These are phyloP conservation scores for Pythium inflatum DNA, from an alignment of 352 stramenopile species.

Conservation along the genomic window DNA sequence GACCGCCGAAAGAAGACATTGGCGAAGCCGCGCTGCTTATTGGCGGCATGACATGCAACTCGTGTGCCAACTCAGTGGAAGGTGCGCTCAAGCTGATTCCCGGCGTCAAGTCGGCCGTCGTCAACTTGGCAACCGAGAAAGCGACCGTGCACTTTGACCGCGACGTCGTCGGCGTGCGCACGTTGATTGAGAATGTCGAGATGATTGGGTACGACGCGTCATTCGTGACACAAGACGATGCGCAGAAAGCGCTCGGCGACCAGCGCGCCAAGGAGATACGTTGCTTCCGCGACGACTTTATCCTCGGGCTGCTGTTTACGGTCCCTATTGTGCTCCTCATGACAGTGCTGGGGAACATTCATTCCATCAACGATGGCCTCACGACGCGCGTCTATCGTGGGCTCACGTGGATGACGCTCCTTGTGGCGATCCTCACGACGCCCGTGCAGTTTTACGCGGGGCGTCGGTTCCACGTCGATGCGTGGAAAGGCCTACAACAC, in stretches of 20 bases:
- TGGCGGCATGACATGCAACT: constrained; percentile 93
- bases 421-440: constrained; percentile 87
- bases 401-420: constrained; percentile 75
- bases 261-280: constrained; percentile 81
- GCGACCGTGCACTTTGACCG: constrained; percentile 80
- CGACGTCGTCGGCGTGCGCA: constrained; percentile 74
- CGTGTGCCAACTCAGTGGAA: constrained; percentile 92
- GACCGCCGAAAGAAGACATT: constrained; percentile 43
- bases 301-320: constrained; percentile 91
- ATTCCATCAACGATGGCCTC: constrained; percentile 50
- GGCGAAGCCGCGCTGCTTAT: constrained; percentile 69
- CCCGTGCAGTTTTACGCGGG: constrained; percentile 96
- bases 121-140: constrained; percentile 90
- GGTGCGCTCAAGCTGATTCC: constrained; percentile 73
- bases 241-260: constrained; percentile 80
- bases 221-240: constrained; percentile 65
- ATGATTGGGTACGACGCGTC: constrained; percentile 90
- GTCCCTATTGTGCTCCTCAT: constrained; percentile 94
- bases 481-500: constrained; percentile 91
- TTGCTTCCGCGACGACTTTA: constrained; percentile 84
- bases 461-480: constrained; percentile 93
- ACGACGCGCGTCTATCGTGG: constrained; percentile 59
- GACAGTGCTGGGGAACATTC: constrained; percentile 87
- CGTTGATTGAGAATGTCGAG: constrained; percentile 88
- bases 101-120: constrained; percentile 75